Percentiles rank a stretch among this genome's conserved stretches.
Conservation (phyloP, 129 eudicot species). For the Glebionis coronaria region DNA sequence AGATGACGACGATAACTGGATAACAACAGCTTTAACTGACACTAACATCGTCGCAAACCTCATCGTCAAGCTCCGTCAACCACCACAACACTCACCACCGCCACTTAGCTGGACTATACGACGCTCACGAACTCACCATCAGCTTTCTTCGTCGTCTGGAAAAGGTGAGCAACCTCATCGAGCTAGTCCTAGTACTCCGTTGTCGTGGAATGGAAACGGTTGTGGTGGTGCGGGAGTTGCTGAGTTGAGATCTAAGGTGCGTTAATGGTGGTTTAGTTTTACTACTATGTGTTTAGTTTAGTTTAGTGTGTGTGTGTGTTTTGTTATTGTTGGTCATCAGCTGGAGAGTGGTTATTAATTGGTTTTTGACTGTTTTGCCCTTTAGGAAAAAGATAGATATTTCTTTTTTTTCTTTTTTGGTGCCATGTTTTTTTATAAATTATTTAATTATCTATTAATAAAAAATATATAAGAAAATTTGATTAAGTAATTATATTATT, state of each 20-base stretch:
- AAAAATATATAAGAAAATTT: too few species aligned
- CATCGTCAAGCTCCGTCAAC: constrained; percentile 36
- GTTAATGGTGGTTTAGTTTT: constrained; percentile 10
- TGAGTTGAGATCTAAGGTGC: constrained; percentile 62
- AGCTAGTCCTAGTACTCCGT: constrained; percentile 72
- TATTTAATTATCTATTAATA: too few species aligned
- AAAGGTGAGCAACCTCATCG: constrained; percentile 25
- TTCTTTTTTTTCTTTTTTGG: too few species aligned
- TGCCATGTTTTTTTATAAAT: too few species aligned
- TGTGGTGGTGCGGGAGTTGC: constrained; percentile 35
- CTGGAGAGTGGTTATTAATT: too few species aligned
- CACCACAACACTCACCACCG: constrained; percentile 8
- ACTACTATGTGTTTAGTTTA: background rate
- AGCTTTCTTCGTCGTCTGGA: constrained; percentile 5
- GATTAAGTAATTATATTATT: too few species aligned
- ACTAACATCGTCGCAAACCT: constrained; percentile 44
- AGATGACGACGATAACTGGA: constrained; percentile 45
- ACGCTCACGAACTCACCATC: constrained; percentile 41
- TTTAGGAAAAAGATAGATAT: too few species aligned
- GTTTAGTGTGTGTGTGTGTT: background rate
- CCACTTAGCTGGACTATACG: constrained; percentile 58
- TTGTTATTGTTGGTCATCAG: constrained; percentile 21
- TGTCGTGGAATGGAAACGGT: constrained; percentile 57
- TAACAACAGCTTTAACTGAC: constrained; percentile 33
- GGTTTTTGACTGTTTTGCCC: too few species aligned